Evolutionary conservation across 768 basidiomycete species (phyloP).

Genomic region (Mycena kentingensis): DNA sequence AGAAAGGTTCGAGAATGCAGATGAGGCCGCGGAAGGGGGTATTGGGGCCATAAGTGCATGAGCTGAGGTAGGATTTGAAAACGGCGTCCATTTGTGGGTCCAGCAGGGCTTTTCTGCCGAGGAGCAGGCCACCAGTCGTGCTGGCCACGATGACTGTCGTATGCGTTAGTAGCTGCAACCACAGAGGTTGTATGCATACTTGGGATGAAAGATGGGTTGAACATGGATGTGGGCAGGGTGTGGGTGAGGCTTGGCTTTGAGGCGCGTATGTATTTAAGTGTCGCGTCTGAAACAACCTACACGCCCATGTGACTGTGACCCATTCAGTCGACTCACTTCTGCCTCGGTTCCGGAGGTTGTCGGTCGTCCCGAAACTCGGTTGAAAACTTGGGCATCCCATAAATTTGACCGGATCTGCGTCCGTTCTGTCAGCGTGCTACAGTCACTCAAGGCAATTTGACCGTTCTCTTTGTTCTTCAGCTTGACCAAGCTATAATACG

Average conservation of each 20-base stretch:
- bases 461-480: too few species aligned
- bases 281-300: too few species aligned
- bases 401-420: too few species aligned
- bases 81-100: constrained; percentile 12
- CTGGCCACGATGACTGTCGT: constrained; percentile 8
- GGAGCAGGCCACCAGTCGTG: constrained; percentile 1
- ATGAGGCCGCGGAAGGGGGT: constrained; percentile 7
- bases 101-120: constrained; percentile 3
- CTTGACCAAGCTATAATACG: too few species aligned
- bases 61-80: background rate
- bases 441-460: too few species aligned
- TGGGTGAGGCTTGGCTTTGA: background rate
- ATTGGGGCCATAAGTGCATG: constrained; percentile 4
- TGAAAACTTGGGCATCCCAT: too few species aligned
- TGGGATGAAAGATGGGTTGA: background rate
- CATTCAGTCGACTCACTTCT: too few species aligned
- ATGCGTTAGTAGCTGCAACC: background rate
- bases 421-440: too few species aligned
- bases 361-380: too few species aligned
- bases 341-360: too few species aligned
- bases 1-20: constrained; percentile 16
- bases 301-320: too few species aligned
- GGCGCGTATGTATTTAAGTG: too few species aligned
- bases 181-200: background rate
- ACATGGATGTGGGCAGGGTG: background rate